Conservation (phyloP, 108 stramenopile genomes). For the Chaetoceros tenuissimus region DNA sequence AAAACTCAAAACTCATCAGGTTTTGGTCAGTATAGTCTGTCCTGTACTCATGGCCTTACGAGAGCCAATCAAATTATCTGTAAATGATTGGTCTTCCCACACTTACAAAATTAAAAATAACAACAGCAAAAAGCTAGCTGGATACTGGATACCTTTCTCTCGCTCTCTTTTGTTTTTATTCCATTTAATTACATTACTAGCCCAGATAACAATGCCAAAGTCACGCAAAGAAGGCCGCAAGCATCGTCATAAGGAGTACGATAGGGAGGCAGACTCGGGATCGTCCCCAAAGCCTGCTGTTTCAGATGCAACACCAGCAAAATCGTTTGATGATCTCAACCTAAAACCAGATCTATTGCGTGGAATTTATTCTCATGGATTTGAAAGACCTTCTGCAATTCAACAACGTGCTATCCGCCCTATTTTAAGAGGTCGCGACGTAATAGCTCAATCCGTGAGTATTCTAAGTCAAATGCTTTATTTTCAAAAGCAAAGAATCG, state of each 20-base stretch:
- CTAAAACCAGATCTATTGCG: slow-evolving; percentile 66
- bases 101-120: too few relatives aligned
- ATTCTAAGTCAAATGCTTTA: too few relatives aligned
- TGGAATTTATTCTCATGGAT: slow-evolving; percentile 96
- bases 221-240: neutral
- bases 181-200: too few relatives aligned
- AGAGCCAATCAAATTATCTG: too few relatives aligned
- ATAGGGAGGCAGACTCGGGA: neutral
- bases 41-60: too few relatives aligned
- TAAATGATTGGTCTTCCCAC: too few relatives aligned
- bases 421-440: slow-evolving; percentile 89
- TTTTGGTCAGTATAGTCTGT: too few relatives aligned
- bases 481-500: too few relatives aligned
- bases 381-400: slow-evolving; percentile 96
- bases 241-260: neutral
- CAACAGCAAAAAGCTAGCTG: neutral
- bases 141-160: neutral
- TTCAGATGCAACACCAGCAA: slow-evolving; percentile 49
- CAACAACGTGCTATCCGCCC: slow-evolving; percentile 98
- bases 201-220: neutral
- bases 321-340: slow-evolving; percentile 80
- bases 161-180: too few relatives aligned
- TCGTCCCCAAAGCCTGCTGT: neutral
- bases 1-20: too few relatives aligned
- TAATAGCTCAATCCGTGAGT: slow-evolving; percentile 98